Evolutionary conservation across 805 yeast genomes (phyloP), one percentile per base, ranked within the genome.

Genomic region (Tetrapisispora pingtungensis): DNA sequence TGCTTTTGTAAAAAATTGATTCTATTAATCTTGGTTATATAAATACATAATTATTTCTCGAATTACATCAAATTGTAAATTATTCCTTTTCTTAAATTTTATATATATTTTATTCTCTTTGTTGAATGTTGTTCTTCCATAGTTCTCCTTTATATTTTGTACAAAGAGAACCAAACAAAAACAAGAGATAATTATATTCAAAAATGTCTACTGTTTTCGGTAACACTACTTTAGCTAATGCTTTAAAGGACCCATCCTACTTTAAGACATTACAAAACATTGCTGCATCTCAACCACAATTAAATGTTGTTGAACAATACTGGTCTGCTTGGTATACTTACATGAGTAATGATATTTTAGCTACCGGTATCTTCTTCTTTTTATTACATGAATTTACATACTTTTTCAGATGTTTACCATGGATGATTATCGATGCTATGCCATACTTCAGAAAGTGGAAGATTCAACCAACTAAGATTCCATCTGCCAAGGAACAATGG

Each of bases 291-390:
- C 74, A 72, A 54, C 65, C 68, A 3, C 72, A 74, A 15, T 64
- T 79, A 49, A 75, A 67, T 55, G 43, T 68, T 20, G 35, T 80
- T 36, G 97, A 90, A 64, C 74, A 74, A 51, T 59, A 78, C 46
- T 90, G 98, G 98, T 95, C 94, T 12, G 69, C 87, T 19, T 90
- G 85, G 78, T 90, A 88, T 69, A 70, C 78, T 47, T 88, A 79
- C 67, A 75, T 88, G 74, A 75, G 78, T 54, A 90, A 90, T 64
- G 98, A 90, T 65, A 72, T 84, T 30, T 72, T 90, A 49, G 96
- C 97, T 42, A 90, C 97, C 1, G 98, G 97, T 4, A 64, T 88
- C 38, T 67, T 90, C 64, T 81, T 88, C 59, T 86, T 90, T 63
- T 57, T 74, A 34, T 69, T 86, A 45, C 98, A 90, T 66, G 98